phyloP scores from a whole-genome alignment of 2,329 filamentous ascomycete species.

The Pseudogymnoascus sp. region DNA sequence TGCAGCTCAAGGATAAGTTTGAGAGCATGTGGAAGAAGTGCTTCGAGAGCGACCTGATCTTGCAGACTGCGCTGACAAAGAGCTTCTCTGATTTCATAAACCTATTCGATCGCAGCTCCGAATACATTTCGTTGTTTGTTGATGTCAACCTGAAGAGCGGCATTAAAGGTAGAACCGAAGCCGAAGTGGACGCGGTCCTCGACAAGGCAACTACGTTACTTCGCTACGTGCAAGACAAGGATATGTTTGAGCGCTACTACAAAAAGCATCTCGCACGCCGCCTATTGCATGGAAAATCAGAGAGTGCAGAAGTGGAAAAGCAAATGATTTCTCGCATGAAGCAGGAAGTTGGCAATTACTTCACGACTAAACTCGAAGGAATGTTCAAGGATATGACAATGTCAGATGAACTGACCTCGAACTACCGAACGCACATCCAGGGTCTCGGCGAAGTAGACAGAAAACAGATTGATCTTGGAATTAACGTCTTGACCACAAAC shows the following conservation, averaged over 20 bases:
- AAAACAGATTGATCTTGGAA: conserved; percentile 67
- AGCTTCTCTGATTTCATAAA: conserved; percentile 95
- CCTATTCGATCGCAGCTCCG: conserved; percentile 72
- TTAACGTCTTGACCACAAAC: conserved; percentile 84
- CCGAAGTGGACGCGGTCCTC: conserved; percentile 72
- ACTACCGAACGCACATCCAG: conserved; percentile 62
- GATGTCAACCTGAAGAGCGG: conserved; percentile 94
- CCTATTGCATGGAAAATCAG: conserved; percentile 78
- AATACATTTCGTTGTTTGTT: conserved; percentile 93
- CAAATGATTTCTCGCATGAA: conserved; percentile 97
- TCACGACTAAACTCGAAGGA: conserved; percentile 85
- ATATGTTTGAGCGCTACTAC: conserved; percentile 94
- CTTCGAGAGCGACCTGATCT: conserved; percentile 64
- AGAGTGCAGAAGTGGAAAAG: conserved; percentile 87
- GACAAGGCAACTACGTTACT: conserved; percentile 86
- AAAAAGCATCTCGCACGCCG: conserved; percentile 91
- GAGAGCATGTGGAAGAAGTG: conserved; percentile 68
- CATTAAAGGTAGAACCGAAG: conserved; percentile 85
- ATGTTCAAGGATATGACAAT: conserved; percentile 97
- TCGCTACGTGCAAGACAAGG: conserved; percentile 83
- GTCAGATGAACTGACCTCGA: conserved; percentile 71
- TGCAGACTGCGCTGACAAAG: conserved; percentile 75
- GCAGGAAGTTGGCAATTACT: conserved; percentile 87
- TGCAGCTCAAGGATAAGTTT: conserved; percentile 81
- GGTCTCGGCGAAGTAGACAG: conserved; percentile 42